Percentiles rank a stretch among this genome's conserved stretches.
Conservation (phyloP, 1,284 basidiomycete species). For the Kwoniella shivajii region DNA sequence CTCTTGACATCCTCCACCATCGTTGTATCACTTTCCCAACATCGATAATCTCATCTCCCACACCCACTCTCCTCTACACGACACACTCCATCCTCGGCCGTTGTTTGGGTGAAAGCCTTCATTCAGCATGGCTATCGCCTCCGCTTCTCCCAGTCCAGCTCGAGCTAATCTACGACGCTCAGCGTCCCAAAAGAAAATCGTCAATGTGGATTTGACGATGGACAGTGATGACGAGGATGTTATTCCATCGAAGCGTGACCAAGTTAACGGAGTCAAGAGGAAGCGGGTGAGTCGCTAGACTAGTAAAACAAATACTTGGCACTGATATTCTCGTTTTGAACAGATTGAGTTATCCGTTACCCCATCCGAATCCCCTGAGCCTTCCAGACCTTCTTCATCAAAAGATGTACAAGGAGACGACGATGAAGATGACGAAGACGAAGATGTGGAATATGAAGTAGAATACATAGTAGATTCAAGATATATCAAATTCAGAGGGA, state of each 20-base stretch:
- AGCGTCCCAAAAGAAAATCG: constrained; percentile 23
- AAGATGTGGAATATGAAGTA: constrained; percentile 45
- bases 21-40: too few species aligned
- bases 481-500: constrained; percentile 14
- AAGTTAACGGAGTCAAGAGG: constrained; percentile 15
- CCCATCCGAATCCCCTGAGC: not conserved
- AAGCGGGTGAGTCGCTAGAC: constrained; percentile 24
- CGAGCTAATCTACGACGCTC: constrained; percentile 10
- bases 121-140: constrained; percentile 6
- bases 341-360: constrained; percentile 1
- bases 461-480: constrained; percentile 47
- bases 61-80: not conserved
- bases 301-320: not conserved
- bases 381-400: not conserved
- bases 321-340: not conserved
- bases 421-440: constrained; percentile 15
- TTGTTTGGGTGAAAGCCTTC: too few species aligned
- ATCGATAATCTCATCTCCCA: too few species aligned
- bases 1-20: too few species aligned
- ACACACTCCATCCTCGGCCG: too few species aligned
- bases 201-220: constrained; percentile 31
- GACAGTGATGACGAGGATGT: constrained; percentile 27
- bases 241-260: not conserved
- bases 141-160: not conserved
- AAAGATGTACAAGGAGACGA: too few species aligned